Evolutionary conservation across 352 stramenopile species (phyloP), one percentile per base, ranked within the genome.

Genomic region (Phytophthora fragariae): DNA sequence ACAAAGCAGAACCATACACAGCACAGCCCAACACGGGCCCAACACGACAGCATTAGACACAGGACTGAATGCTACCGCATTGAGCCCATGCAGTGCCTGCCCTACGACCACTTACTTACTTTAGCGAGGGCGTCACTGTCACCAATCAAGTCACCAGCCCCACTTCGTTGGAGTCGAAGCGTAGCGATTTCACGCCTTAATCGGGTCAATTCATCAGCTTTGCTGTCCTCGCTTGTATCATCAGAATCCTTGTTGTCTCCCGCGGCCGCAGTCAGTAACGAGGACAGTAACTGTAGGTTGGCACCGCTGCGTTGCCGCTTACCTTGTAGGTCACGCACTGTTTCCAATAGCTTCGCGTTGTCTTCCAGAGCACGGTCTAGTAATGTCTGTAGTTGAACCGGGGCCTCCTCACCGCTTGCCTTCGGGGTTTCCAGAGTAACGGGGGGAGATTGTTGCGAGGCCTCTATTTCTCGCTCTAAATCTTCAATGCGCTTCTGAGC

Each of bases 311-410:
- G 72, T 56, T 72, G 54, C 39, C 68, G 76, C 71, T 86, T 89
- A 81, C 88, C 80, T 83, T 92, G 81, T 35, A 92, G 59, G n/a
- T 88, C 75, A 67, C 83, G 79, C 59, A 92, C 80, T 17, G 82
- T 90, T 57, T 86, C 81, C 37, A 90, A 73, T 46, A 94, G 76
- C 44, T 92, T 78, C 49, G 77, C 76, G 37, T 92, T 92, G 57
- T 92, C 84, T 27, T 69, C 79, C 10, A 94, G 54, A 41, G 84
- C 81, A 41, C 65, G 76, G 37, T 89, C 73, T 10, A 94, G 57
- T 31, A 90, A 52, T 27, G 78, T 86, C 56, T 89, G 77, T 11
- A 90, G 72, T 57, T 84, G 67, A 59, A 76, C 49, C 52, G 73
- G 65, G 21, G 57, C 31, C 19, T 72, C 60, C 0, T 64, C 57